Conservation (phyloP, 208 protist genomes). For the Porcisia deanei region DNA sequence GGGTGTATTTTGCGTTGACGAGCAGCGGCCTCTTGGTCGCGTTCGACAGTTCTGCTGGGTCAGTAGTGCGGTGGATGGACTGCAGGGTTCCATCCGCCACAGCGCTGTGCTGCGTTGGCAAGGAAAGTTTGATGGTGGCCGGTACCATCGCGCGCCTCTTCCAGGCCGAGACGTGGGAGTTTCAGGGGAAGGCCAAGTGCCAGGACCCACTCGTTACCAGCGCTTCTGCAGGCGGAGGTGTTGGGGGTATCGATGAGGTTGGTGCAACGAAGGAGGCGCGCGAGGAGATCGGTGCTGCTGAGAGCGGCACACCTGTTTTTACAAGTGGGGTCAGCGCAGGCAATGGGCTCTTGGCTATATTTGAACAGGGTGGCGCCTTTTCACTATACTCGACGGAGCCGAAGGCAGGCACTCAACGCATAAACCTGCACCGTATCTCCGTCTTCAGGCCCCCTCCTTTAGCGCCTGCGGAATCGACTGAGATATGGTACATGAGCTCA, state of each 20-base stretch:
- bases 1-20: conserved; percentile 58
- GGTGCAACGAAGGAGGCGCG: conserved; percentile 18
- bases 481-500: neutral
- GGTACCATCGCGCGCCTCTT: conserved; percentile 74
- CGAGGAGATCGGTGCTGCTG: neutral
- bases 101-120: conserved; percentile 24
- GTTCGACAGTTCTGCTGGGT: conserved; percentile 56
- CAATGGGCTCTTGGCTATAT: conserved; percentile 7
- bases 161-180: conserved; percentile 59
- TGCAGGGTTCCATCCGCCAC: conserved; percentile 70
- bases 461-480: neutral
- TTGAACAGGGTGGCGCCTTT: conserved; percentile 12
- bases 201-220: conserved; percentile 8
- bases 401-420: conserved; percentile 10
- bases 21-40: conserved; percentile 62
- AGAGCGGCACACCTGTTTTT: conserved; percentile 11
- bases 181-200: conserved; percentile 67
- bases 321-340: conserved; percentile 14
- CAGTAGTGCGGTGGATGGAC: conserved; percentile 87
- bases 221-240: conserved; percentile 9
- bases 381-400: conserved; percentile 18
- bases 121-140: conserved; percentile 52
- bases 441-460: conserved; percentile 4
- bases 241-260: neutral
- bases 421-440: conserved; percentile 12